A percentile compares a stretch with the other conserved stretches of the same genome.
Evolutionary conservation across 108 stramenopile genomes (phyloP).

Genomic region (Cyclotella atomus): DNA sequence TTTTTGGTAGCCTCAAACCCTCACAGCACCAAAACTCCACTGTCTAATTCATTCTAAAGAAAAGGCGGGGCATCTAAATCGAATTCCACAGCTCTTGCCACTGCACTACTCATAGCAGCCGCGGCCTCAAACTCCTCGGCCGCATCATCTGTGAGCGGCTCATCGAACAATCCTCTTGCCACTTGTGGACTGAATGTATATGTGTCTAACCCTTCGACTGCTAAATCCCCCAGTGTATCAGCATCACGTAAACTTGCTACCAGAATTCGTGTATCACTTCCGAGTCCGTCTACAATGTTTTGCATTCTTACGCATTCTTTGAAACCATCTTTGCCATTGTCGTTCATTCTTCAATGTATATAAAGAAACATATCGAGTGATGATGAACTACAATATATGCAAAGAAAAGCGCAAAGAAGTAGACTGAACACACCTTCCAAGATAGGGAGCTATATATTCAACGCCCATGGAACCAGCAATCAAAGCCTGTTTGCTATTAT

Average conservation of each 20-base stretch:
- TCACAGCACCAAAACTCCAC: too few relatives aligned
- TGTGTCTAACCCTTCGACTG: slow-evolving; percentile 59
- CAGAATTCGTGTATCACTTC: slow-evolving; percentile 65
- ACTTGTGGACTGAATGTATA: slow-evolving; percentile 67
- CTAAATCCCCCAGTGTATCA: slow-evolving; percentile 54
- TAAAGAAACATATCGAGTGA: slow-evolving; percentile 30
- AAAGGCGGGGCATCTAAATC: slow-evolving; percentile 7
- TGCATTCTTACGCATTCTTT: slow-evolving; percentile 64
- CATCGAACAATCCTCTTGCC: slow-evolving; percentile 60
- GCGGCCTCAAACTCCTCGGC: slow-evolving; percentile 67
- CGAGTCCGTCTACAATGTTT: slow-evolving; percentile 61
- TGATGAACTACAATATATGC: too few relatives aligned
- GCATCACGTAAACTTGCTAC: slow-evolving; percentile 67
- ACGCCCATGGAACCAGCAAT: slow-evolving; percentile 63
- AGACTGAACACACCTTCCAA: slow-evolving; percentile 41
- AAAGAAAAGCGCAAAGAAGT: too few relatives aligned
- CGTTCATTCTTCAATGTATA: slow-evolving; percentile 51
- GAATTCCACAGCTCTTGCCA: not conserved
- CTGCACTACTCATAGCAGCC: slow-evolving; percentile 37
- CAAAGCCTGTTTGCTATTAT: slow-evolving; percentile 63
- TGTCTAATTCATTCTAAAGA: not conserved
- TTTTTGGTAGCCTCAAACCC: too few relatives aligned
- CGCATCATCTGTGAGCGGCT: slow-evolving; percentile 61
- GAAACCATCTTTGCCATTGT: slow-evolving; percentile 67
- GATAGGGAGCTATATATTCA: slow-evolving; percentile 57